Percentiles rank a stretch among this genome's conserved stretches.
phyloP scores from a whole-genome alignment of 305 asterid genomes.

The Fraxinus sp. region DNA sequence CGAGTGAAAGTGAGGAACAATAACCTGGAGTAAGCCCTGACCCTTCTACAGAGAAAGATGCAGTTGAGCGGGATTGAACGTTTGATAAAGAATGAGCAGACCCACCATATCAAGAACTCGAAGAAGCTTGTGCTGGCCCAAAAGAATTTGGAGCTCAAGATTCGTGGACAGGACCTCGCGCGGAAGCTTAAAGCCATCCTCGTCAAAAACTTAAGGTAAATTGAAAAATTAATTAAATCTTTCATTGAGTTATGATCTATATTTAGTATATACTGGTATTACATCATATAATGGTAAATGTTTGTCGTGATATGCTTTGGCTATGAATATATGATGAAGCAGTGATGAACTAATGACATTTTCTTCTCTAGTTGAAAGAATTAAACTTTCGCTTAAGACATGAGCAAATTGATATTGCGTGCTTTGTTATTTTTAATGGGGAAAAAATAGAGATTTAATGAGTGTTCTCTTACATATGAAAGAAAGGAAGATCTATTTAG shows the following conservation, averaged over 20 bases:
- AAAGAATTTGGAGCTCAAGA: conserved; percentile 60
- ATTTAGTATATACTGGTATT: background rate
- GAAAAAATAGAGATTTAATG: background rate
- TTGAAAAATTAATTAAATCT: background rate
- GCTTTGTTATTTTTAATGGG: background rate
- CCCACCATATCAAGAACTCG: too few species aligned
- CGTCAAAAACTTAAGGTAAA: conserved; percentile 70
- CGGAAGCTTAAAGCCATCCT: conserved; percentile 78
- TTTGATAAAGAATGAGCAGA: too few species aligned
- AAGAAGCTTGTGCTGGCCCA: too few species aligned
- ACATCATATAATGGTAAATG: background rate
- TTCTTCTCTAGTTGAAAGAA: background rate
- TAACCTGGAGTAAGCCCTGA: too few species aligned
- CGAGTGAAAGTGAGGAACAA: too few species aligned
- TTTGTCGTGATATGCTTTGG: background rate
- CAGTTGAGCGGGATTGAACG: too few species aligned
- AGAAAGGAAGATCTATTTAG: background rate
- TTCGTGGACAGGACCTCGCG: conserved; percentile 75
- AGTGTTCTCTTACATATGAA: background rate
- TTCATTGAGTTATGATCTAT: background rate
- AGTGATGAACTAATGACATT: background rate
- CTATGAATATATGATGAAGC: background rate
- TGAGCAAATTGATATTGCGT: background rate
- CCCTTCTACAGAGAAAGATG: too few species aligned
- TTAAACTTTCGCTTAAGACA: background rate